These are phyloP conservation scores for Chlamydomonas sp. DNA, from an alignment of 139 green algal genomes.

Conservation along the genomic window DNA sequence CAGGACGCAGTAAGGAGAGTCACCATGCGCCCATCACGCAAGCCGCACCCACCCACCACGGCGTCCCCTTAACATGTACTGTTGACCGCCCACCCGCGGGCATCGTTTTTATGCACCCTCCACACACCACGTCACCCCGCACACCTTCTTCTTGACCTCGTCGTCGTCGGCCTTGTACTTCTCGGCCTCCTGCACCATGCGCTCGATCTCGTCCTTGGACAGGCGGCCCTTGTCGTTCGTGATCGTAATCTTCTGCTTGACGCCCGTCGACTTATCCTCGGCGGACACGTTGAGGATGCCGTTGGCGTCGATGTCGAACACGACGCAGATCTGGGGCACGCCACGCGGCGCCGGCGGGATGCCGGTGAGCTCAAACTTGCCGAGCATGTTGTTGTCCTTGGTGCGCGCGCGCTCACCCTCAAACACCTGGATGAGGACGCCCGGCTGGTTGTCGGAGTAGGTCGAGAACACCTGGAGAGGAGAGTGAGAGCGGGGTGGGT, in stretches of 20 bases:
- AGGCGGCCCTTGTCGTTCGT: slow-evolving; percentile 98
- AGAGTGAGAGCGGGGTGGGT: too few species aligned
- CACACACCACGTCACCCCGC: neutral
- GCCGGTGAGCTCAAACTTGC: slow-evolving; percentile 96
- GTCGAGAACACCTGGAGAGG: slow-evolving; percentile 99
- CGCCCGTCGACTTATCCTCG: slow-evolving; percentile 93
- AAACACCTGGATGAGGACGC: slow-evolving; percentile 87
- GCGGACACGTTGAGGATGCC: slow-evolving; percentile 97
- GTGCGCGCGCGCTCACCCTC: slow-evolving; percentile 78
- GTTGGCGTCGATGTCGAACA: slow-evolving; percentile 98
- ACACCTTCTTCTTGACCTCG: slow-evolving; percentile 73
- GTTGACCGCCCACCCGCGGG: too few species aligned
- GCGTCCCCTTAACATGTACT: too few species aligned
- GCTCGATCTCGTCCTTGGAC: slow-evolving; percentile 98
- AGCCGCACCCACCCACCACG: too few species aligned
- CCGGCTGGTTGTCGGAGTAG: slow-evolving; percentile 97
- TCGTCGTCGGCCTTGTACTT: slow-evolving; percentile 99
- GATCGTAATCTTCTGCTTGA: slow-evolving; percentile 99
- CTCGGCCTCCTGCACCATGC: slow-evolving; percentile 92
- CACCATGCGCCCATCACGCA: too few species aligned
- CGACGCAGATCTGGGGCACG: slow-evolving; percentile 94
- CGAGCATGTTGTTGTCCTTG: slow-evolving; percentile 94
- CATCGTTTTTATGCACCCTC: too few species aligned
- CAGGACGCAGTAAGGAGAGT: too few species aligned
- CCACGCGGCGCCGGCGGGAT: slow-evolving; percentile 94